These are phyloP conservation scores for Pelagomonas calceolata DNA, from an alignment of 108 stramenopile species.

Conservation along the genomic window DNA sequence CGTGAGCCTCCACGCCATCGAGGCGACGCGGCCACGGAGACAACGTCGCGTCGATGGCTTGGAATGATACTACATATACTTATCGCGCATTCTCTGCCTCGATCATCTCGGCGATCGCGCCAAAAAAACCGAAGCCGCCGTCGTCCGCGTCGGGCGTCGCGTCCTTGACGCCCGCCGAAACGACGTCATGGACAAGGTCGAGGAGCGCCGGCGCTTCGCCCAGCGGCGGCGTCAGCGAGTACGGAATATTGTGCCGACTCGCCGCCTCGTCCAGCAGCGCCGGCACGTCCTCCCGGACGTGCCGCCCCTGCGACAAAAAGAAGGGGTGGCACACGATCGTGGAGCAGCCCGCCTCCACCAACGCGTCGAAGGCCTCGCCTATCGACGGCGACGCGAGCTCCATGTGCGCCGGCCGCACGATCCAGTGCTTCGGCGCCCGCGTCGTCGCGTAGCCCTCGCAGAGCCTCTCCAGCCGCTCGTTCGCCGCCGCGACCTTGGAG, in stretches of 20 bases:
- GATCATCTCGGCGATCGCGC: no score
- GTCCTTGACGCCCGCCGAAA: no score
- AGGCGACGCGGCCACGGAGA: no score
- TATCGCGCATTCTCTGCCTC: no score
- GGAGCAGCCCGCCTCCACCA: neutral
- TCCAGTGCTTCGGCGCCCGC: neutral
- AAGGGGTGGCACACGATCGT: neutral
- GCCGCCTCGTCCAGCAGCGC: neutral
- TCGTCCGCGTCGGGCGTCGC: no score
- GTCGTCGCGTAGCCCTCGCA: neutral
- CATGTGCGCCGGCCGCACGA: neutral
- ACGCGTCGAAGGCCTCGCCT: neutral
- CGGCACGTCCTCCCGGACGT: neutral
- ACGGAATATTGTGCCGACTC: neutral
- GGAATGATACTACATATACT: no score
- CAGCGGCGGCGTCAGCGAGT: neutral
- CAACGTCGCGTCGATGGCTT: no score
- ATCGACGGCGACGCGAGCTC: neutral
- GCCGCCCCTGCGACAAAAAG: neutral
- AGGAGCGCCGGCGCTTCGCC: no score
- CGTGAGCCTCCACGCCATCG: no score
- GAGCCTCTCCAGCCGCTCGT: neutral
- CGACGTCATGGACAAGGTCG: no score
- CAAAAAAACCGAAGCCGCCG: no score
- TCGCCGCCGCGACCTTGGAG: neutral